Conservation (phyloP, 176 grass and related monocot genomes). For the Carex parvula region DNA sequence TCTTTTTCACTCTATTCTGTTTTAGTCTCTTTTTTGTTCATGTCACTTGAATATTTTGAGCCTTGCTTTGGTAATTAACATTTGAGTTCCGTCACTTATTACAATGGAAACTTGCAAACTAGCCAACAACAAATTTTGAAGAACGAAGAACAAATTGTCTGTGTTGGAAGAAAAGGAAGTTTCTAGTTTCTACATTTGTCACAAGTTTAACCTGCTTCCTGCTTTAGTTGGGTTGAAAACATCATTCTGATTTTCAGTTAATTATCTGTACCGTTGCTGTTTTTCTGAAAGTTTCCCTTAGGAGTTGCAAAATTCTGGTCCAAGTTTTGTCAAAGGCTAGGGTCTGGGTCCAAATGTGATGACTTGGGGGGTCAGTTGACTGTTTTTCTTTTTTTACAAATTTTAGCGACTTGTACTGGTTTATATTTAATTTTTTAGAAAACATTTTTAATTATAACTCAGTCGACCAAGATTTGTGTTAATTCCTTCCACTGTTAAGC, state of each 20-base stretch:
- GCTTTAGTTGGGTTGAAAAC: neutral
- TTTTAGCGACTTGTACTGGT: neutral
- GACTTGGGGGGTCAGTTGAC: too few species aligned
- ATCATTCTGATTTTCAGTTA: neutral
- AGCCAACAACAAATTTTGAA: neutral
- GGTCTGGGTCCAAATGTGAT: too few species aligned
- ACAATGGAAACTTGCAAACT: neutral
- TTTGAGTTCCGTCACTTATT: neutral
- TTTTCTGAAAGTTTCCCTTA: neutral
- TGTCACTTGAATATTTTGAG: neutral
- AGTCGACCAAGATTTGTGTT: too few species aligned
- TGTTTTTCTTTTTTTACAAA: neutral
- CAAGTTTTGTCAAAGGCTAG: neutral
- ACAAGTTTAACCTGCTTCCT: neutral
- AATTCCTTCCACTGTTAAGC: neutral
- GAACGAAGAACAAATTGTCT: neutral
- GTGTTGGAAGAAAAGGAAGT: neutral
- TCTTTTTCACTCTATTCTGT: neutral
- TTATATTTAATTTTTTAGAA: neutral
- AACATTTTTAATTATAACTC: too few species aligned
- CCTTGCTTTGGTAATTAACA: neutral
- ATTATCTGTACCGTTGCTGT: neutral
- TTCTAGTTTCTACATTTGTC: neutral
- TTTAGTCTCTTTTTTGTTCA: neutral
- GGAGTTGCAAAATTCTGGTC: neutral